Percentiles rank a stretch among this genome's conserved stretches.
phyloP scores from a whole-genome alignment of 176 grass and related monocot species.

The Chloris gayana region DNA sequence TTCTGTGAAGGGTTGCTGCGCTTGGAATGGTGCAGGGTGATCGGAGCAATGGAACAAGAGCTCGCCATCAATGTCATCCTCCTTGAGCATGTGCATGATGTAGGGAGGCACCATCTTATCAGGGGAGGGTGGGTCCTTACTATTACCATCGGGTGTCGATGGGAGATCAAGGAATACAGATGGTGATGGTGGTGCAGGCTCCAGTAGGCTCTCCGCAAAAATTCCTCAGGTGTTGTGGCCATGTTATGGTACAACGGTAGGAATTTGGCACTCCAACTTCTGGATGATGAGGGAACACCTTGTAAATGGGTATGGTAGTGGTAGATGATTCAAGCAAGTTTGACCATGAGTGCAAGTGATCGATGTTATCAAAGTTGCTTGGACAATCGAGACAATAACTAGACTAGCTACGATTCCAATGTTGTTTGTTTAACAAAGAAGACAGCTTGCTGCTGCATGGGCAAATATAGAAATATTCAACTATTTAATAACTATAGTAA shows the following conservation, averaged over 20 bases:
- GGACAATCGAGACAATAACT: no score
- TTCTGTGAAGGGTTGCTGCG: conserved; percentile 41
- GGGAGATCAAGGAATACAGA: conserved; percentile 27
- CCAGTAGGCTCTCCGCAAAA: not conserved
- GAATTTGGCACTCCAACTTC: no score
- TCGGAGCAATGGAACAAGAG: conserved; percentile 30
- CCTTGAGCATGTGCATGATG: conserved; percentile 48
- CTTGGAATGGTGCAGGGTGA: conserved; percentile 36
- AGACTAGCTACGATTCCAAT: no score
- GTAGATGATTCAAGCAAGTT: not conserved
- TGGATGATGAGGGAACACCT: not conserved
- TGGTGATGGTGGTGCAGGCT: not conserved
- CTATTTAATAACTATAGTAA: not conserved
- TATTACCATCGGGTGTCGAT: not conserved
- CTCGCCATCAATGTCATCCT: conserved; percentile 48
- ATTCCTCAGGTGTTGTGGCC: conserved; percentile 7
- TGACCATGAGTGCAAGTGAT: not conserved
- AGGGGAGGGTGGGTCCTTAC: not conserved
- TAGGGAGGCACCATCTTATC: conserved; percentile 31
- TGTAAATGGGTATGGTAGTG: not conserved
- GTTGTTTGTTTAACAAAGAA: not conserved
- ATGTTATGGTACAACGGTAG: not conserved
- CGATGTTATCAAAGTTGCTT: not conserved
- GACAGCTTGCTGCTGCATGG: not conserved
- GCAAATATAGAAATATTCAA: not conserved